Evolutionary conservation across 192 early-diverging fungal species (phyloP), one percentile per base, ranked within the genome.

Genomic region (Coemansia guatemalensis): DNA sequence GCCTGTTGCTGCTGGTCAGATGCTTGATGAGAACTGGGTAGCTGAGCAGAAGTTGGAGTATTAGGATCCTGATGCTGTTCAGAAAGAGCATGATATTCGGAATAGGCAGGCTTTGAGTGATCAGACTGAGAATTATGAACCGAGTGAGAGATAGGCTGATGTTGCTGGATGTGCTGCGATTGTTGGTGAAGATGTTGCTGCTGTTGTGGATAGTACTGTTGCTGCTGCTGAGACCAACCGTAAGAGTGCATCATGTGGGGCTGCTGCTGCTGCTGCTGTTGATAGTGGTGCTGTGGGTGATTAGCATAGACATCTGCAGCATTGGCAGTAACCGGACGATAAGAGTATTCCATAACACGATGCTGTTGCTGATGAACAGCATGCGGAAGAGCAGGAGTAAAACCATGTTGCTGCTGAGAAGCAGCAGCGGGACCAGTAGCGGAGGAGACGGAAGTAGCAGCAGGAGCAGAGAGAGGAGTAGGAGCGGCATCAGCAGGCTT

Each of bases 331-430:
- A 21, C 27, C 23, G 33, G 33, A 30, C 8, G 58, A 29, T 53
- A 27, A n/a, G 52, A 4, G 26, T 62, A 62, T 11, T 33, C 60
- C 26, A 62, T 25, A 8, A 35, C 33, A 51, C 59, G 68, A 24
- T 69, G 59, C 56, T 59, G 57, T 7, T 67, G 65, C 48, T 67
- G 64, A 23, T 66, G 65, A 27, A 35, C 60, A n/a, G 35, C 33
- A 30, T 48, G 60, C 48, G 60, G 50, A 29, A 62, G 27, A 5
- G 60, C 48, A 21, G 60, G 49, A 9, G 60, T 51, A 53, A 62
- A 62, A 1, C 20, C 47, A 17, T 25, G 60, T 9, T 62, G 49
- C 8, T 30, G n/a, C 7, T 29, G 47, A 2, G 44, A 20, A 30
- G 8, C 20, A 20, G 20, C 30, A 29, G 21, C 35, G 18, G 44